Conservation (phyloP, 768 basidiomycete genomes). For the Auricularia heimuer region DNA sequence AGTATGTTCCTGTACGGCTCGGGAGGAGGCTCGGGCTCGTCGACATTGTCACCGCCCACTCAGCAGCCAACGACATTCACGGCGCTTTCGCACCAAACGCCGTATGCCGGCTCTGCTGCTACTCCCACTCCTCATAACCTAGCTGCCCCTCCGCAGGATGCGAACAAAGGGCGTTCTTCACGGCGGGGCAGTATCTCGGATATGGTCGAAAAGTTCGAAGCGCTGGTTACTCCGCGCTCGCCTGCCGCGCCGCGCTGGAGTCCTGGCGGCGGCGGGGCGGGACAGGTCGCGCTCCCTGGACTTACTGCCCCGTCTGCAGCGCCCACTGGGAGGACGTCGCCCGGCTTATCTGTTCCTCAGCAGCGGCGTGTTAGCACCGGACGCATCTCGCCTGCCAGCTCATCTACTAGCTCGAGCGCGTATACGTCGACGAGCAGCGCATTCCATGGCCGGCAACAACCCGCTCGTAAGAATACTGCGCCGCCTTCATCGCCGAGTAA, state of each 20-base stretch:
- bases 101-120: neutral
- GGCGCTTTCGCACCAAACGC: neutral
- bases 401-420: neutral
- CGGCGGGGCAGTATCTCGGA: constrained; percentile 76
- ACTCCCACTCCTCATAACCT: constrained; percentile 14
- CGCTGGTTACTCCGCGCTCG: constrained; percentile 34
- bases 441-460: neutral
- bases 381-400: constrained; percentile 1
- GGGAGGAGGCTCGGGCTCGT: neutral
- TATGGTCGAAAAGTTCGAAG: constrained; percentile 78
- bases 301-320: neutral
- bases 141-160: constrained; percentile 35
- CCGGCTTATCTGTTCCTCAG: neutral
- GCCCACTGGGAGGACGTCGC: neutral
- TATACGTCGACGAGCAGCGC: neutral
- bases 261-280: neutral
- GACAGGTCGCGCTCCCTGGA: constrained; percentile 1
- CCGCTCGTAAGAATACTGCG: neutral
- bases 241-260: constrained; percentile 20
- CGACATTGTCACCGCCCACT: neutral
- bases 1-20: neutral
- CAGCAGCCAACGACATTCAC: neutral
- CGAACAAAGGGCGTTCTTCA: constrained; percentile 28
- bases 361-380: neutral
- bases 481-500: neutral